phyloP scores from a whole-genome alignment of 1,139 yeast species.

The Candida labiduridarum region DNA sequence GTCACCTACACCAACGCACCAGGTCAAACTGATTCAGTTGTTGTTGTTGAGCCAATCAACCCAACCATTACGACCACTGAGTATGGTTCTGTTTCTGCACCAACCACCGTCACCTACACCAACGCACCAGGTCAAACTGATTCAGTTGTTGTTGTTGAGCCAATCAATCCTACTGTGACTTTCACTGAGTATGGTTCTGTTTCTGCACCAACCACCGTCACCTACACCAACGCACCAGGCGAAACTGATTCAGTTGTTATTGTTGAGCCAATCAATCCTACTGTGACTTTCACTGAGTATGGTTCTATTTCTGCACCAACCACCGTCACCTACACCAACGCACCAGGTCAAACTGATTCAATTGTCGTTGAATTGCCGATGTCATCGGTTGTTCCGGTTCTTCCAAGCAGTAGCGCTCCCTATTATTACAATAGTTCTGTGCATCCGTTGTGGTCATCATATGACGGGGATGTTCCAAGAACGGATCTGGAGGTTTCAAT shows the following conservation, averaged over 20 bases:
- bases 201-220: no score
- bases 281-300: neutral
- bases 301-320: neutral
- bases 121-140: slow-evolving; percentile 9
- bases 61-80: slow-evolving; percentile 11
- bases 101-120: no score
- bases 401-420: neutral
- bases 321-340: no score
- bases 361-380: neutral
- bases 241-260: slow-evolving; percentile 18
- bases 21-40: no score
- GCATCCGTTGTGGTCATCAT: neutral
- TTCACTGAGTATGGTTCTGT: neutral
- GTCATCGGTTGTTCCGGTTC: neutral
- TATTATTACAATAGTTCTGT: neutral
- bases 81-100: slow-evolving; percentile 3
- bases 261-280: slow-evolving; percentile 12
- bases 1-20: slow-evolving; percentile 9
- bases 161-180: slow-evolving; percentile 13
- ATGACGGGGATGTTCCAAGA: neutral
- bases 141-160: no score
- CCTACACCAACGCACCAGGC: no score
- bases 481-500: neutral
- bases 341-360: slow-evolving; percentile 2
- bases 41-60: no score